Evolutionary conservation across 73 alveolate genomes (phyloP), one percentile per base, ranked within the genome.

Genomic region (Urostyla sp.): DNA sequence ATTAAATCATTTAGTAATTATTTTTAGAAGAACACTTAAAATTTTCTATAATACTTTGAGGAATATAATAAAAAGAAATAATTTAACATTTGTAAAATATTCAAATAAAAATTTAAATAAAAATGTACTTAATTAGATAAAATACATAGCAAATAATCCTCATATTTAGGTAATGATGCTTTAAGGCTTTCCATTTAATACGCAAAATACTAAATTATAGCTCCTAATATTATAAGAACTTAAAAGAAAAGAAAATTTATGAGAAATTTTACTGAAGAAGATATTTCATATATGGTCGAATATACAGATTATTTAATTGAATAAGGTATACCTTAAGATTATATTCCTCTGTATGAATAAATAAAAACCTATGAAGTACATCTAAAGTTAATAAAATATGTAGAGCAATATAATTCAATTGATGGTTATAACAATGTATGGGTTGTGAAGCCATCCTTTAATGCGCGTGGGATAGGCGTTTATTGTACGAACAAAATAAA

Each of bases 391-490:
- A 4, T n/a, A 23, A 26, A 59, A 44, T 15, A 18, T 1, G n/a
- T 59, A 15, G 21, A 32, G 24, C 46, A 77, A 44, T 77, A 77
- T 36, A 35, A 20, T 0, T 10, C 58, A 3, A 85, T 85, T 0
- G 95, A 90, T 75, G 98, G 98, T 1, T 15, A 45, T 10, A 20
- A 77, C 36, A 92, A 92, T 61, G 75, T 89, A 3, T 92, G 98
- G 95, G 92, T 92, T 1, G 94, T 92, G 20, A 92, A 92, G 61
- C 98, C 98, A 11, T 63, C 90, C 45, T 90, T 72, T n/a, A 89
- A 91, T 63, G 91, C 98, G 16, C 45, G 95, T 50, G 98, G 98
- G 0, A 66, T 84, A 38, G 98, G 98, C 1, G 87, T 92, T 28
- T 72, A 85, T 74, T 89, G 88, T 45, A 82, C 88, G 34, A 73